Base-by-base conservation (phyloP, 352 stramenopile species). In the Globisporangium takayamanum region DNA sequence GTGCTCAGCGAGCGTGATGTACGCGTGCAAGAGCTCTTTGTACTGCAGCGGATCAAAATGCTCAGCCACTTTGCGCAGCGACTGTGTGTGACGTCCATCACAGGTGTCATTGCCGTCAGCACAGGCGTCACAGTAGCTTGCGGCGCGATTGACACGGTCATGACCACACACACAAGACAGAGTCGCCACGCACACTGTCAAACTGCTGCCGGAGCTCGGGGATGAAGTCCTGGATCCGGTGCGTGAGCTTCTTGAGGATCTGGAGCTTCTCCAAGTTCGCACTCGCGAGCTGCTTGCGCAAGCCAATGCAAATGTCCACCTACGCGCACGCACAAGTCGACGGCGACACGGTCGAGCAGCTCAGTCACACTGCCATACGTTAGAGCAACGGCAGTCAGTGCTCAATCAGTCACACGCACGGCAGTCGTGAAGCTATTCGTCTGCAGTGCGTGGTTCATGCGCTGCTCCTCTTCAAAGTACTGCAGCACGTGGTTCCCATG, bases 11-110 rank as follows among this genome's bases (percentile, higher is more conserved):
- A 95, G 67, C 2, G 78, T 82, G 30, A 92, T 89, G 51, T 90
- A 92, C 33, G 84, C 86, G 50, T 83, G 81, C n/a, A 95, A 63
- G 30, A 95, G 66, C 56, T 94, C 78, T 50, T 84, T 88, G 70
- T 95, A 95, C 56, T 71, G 57, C 28, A 84, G 56, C 4, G 81
- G 74, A 44, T 95, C 76, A 59, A 95, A 95, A 14, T 67, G 57
- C 16, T 77, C 68, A 0, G 85, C 79, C 6, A 93, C 72, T 66
- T 87, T 79, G 18, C 81, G 66, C 20, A 95, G 69, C 22, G 85
- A 90, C 85, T 92, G 60, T 20, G 6, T 2, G 25, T 22, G 15
- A 16, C 11, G 55, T 53, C 12, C 20, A 33, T 5, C 56, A 22
- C 33, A 46, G 36, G 3, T 41, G 22, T 37, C 25, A n/a, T 15